Conservation (phyloP, 2,329 filamentous ascomycete species). For the Orbilia brochopaga region DNA sequence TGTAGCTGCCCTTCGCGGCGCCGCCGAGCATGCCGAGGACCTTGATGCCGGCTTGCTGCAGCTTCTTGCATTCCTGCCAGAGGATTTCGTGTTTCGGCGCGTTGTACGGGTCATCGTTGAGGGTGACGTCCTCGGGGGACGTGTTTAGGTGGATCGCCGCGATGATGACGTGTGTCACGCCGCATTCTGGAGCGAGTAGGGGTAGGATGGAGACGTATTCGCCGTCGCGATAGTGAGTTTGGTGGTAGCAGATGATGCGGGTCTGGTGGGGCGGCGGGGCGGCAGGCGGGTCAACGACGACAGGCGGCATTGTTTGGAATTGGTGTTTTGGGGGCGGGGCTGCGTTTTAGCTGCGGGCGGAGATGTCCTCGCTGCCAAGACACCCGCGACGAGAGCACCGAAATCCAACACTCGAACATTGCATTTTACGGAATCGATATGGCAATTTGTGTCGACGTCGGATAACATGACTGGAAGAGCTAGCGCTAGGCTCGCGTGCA, state of each 20-base stretch:
- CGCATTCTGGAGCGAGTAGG: slow-evolving; percentile 66
- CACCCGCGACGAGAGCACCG: background rate
- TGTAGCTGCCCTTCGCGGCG: slow-evolving; percentile 76
- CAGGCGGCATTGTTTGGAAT: slow-evolving; percentile 32
- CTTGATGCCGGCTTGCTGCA: slow-evolving; percentile 76
- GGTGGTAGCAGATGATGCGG: slow-evolving; percentile 67
- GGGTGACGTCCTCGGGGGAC: slow-evolving; percentile 69
- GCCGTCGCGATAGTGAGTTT: slow-evolving; percentile 67
- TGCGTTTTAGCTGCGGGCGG: background rate
- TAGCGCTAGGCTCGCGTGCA: background rate
- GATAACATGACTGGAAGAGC: background rate
- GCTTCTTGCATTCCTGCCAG: slow-evolving; percentile 76
- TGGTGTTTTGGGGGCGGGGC: slow-evolving; percentile 6
- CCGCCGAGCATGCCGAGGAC: slow-evolving; percentile 88
- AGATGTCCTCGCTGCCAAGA: background rate
- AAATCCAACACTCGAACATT: background rate
- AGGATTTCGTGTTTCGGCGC: slow-evolving; percentile 71
- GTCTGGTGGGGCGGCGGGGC: slow-evolving; percentile 27
- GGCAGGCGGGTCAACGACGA: slow-evolving; percentile 52
- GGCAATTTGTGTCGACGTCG: background rate
- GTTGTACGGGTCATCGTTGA: slow-evolving; percentile 80
- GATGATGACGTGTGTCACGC: slow-evolving; percentile 80
- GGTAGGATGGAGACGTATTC: slow-evolving; percentile 69
- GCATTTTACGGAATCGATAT: background rate
- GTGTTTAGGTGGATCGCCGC: slow-evolving; percentile 84